These are phyloP conservation scores for Metschnikowia continentalis DNA, from an alignment of 805 yeast species.

Conservation along the genomic window DNA sequence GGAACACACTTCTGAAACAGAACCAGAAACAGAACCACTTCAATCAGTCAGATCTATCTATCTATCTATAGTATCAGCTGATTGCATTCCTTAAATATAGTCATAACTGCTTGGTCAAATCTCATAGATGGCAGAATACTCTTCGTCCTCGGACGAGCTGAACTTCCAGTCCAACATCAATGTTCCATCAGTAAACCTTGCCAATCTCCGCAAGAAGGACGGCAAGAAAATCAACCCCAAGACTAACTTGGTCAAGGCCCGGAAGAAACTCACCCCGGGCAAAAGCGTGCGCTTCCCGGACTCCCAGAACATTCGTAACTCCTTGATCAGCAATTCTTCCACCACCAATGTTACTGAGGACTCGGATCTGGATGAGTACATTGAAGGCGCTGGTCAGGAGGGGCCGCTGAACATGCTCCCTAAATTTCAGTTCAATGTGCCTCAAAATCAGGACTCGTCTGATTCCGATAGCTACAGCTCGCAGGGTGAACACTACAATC, in stretches of 20 bases:
- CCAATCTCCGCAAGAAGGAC: conserved; percentile 20
- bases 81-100: no score
- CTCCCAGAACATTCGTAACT: conserved; percentile 21
- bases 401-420: conserved; percentile 11
- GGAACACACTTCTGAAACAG: no score
- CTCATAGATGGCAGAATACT: not conserved
- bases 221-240: conserved; percentile 13
- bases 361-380: conserved; percentile 1
- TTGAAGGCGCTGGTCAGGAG: not conserved
- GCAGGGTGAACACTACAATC: conserved; percentile 5
- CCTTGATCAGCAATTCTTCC: conserved; percentile 26
- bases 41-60: no score
- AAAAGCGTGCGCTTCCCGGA: conserved; percentile 31
- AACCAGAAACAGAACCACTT: no score
- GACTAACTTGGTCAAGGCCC: conserved; percentile 18
- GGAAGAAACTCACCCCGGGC: conserved; percentile 19
- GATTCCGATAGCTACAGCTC: conserved; percentile 4
- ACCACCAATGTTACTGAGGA: conserved; percentile 18
- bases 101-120: no score
- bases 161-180: conserved; percentile 25
- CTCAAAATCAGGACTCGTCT: conserved; percentile 1
- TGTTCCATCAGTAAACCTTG: conserved; percentile 30
- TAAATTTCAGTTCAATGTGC: conserved; percentile 11
- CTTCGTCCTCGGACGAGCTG: conserved; percentile 31
- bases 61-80: no score